Base-by-base conservation (phyloP, 2,329 filamentous ascomycete species). In the Dactylonectria estremocensis region DNA sequence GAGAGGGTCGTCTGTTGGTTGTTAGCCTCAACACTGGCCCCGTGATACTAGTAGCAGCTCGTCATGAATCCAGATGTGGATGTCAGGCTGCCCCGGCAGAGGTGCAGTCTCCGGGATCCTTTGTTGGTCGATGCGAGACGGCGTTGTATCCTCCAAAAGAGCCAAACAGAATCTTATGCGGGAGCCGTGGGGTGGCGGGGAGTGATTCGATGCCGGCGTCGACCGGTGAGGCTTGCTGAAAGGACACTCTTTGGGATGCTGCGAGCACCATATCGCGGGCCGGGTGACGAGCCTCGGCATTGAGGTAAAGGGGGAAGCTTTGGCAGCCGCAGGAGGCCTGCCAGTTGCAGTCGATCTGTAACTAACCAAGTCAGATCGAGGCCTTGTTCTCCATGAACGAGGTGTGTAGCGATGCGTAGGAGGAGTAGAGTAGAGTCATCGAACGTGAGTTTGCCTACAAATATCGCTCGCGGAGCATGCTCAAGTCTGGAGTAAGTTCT, bases 61-160 rank as follows among this genome's bases (percentile, higher is more conserved):
- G 53, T 61, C 24, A 35, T 43, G 28, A 28, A 22, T 58, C 37
- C 53, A 58, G n/a, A 31, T 28, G 28, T 46, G 50, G 50, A 54
- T 6, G 33, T 24, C 18, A 10, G 45, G 28, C 55, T 13, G 28
- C 37, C 16, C 14, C 24, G 20, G 18, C 46, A 18, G 46, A 49
- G 22, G 46, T 40, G 52, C 53, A 53, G 53, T 20, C 5, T 35
- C 52, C 28, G 33, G 24, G 58, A 40, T 58, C 10, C 18, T 24
- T 24, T 46, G 52, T 53, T 57, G 45, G 52, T 20, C 16, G 24
- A 24, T 11, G 35, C 24, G 31, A 33, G 16, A 35, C 9, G 45
- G 24, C 16, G 35, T 16, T 31, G 16, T n/a, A n/a, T 9, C 45
- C 35, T 3, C 37, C 37, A 18, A 22, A 33, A 50, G 40, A 7